A percentile compares a stretch with the other conserved stretches of the same genome.
Evolutionary conservation across 2,329 filamentous ascomycete species (phyloP).

Genomic region (Beauveria scarabaeidicola): DNA sequence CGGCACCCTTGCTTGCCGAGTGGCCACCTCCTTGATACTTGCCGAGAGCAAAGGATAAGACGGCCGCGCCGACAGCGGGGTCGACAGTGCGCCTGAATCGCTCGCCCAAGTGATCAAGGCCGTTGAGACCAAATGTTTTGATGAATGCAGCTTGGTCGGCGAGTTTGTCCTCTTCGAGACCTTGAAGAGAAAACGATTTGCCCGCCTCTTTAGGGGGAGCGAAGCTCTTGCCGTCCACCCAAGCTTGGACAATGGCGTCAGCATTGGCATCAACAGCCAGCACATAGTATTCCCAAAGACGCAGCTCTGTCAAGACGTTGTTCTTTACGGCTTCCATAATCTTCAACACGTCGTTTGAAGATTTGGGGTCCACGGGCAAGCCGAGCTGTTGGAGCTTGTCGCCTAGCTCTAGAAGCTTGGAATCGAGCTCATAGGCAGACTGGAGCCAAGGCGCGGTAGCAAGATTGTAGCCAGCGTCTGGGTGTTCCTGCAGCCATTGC

Average conservation of each 20-base stretch:
- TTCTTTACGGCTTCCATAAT: slow-evolving; percentile 81
- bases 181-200: slow-evolving; percentile 32
- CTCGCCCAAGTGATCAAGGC: slow-evolving; percentile 67
- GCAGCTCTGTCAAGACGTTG: slow-evolving; percentile 66
- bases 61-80: slow-evolving; percentile 57
- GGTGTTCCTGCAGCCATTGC: slow-evolving; percentile 87
- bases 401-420: slow-evolving; percentile 65
- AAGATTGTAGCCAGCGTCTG: slow-evolving; percentile 91
- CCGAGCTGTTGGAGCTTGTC: slow-evolving; percentile 60
- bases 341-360: slow-evolving; percentile 61
- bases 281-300: slow-evolving; percentile 90
- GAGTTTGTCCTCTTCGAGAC: slow-evolving; percentile 36
- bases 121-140: slow-evolving; percentile 58
- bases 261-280: slow-evolving; percentile 69
- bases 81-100: slow-evolving; percentile 67
- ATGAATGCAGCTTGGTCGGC: slow-evolving; percentile 54
- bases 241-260: slow-evolving; percentile 60
- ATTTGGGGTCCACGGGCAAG: slow-evolving; percentile 66
- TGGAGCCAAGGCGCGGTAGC: slow-evolving; percentile 75
- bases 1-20: slow-evolving; percentile 39
- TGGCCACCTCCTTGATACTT: slow-evolving; percentile 42
- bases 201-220: slow-evolving; percentile 37
- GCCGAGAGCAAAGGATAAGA: slow-evolving; percentile 39
- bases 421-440: slow-evolving; percentile 54
- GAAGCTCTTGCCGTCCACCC: slow-evolving; percentile 53